A percentile compares a stretch with the other conserved stretches of the same genome.
Evolutionary conservation across 2,329 filamentous ascomycete species (phyloP).

Genomic region (Trichophaea hybrida): DNA sequence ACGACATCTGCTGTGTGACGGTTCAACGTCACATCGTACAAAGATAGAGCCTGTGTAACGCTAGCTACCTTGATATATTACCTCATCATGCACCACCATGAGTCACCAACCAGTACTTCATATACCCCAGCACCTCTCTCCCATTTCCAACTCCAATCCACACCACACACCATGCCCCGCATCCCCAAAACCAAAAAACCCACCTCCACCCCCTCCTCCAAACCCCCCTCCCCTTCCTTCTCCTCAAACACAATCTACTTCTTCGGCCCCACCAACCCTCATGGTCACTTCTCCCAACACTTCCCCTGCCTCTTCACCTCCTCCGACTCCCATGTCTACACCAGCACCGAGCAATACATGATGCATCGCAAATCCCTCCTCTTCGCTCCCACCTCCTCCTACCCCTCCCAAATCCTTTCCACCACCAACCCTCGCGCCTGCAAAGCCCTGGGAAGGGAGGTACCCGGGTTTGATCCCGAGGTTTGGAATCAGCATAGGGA

Average conservation of each 20-base stretch:
- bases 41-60: too few species aligned
- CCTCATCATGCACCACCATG: too few species aligned
- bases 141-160: too few species aligned
- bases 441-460: constrained; percentile 42
- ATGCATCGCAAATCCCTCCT: constrained; percentile 42
- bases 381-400: constrained; percentile 30
- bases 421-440: constrained; percentile 31
- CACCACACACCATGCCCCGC: too few species aligned
- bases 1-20: too few species aligned
- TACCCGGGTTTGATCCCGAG: constrained; percentile 39
- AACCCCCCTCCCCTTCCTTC: background rate
- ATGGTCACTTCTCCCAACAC: constrained; percentile 51
- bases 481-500: constrained; percentile 41
- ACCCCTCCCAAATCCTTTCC: constrained; percentile 23
- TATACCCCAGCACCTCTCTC: too few species aligned
- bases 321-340: background rate
- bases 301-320: constrained; percentile 38
- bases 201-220: background rate
- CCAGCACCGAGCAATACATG: constrained; percentile 34
- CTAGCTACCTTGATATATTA: too few species aligned
- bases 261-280: constrained; percentile 37
- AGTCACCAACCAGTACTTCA: too few species aligned
- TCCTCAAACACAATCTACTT: constrained; percentile 31
- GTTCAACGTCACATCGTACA: too few species aligned
- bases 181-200: background rate